Conservation (phyloP, 768 basidiomycete species). For the Termitomyces titanicus region DNA sequence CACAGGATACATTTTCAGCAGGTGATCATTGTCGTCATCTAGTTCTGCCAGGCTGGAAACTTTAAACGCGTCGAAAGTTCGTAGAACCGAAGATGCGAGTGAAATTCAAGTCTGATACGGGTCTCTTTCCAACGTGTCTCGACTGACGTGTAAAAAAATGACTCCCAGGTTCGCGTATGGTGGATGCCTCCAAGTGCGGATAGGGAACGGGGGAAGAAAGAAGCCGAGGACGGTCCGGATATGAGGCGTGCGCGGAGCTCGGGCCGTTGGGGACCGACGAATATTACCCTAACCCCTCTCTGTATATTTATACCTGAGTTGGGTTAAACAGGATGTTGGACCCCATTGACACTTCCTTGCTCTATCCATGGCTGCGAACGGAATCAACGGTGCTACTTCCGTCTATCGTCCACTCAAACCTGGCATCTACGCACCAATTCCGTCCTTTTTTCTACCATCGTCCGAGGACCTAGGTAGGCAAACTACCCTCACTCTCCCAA, state of each 20-base stretch:
- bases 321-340: conserved; percentile 13
- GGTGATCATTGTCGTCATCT: background rate
- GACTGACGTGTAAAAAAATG: background rate
- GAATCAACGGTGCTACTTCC: conserved; percentile 28
- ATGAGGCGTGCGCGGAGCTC: conserved; percentile 15
- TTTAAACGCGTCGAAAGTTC: background rate
- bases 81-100: background rate
- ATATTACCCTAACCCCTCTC: conserved; percentile 9
- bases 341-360: conserved; percentile 11
- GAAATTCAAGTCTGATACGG: background rate
- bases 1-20: background rate
- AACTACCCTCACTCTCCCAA: background rate
- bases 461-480: conserved; percentile 80
- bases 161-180: background rate
- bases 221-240: conserved; percentile 21
- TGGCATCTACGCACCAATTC: conserved; percentile 85
- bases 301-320: conserved; percentile 20
- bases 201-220: conserved; percentile 5
- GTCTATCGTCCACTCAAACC: conserved; percentile 56
- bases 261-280: conserved; percentile 23
- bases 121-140: background rate
- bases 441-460: conserved; percentile 73
- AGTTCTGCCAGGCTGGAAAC: background rate
- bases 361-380: conserved; percentile 40
- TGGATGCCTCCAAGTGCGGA: background rate